A percentile compares a stretch with the other conserved stretches of the same genome.
phyloP scores from a whole-genome alignment of 495 filamentous ascomycete species.

The Penicillium robsamsonii region DNA sequence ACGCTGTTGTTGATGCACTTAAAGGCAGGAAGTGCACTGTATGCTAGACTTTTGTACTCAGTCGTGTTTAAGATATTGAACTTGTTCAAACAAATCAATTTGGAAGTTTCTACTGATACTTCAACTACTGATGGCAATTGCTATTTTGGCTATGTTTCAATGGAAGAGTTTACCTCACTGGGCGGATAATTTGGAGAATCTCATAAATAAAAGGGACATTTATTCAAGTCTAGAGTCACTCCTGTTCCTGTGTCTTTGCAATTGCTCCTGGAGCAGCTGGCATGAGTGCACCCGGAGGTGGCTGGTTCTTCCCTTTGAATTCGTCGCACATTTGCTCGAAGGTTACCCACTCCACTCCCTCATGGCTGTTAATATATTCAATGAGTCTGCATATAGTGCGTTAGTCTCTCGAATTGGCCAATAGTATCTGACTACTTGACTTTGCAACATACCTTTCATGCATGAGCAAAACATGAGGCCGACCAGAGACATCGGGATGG shows the following conservation, averaged over 20 bases:
- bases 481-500: constrained; percentile 66
- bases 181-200: background rate
- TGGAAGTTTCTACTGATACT: too few species aligned
- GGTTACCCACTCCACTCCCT: constrained; percentile 73
- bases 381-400: constrained; percentile 48
- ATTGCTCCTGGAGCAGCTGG: constrained; percentile 45
- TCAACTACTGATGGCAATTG: too few species aligned
- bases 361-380: constrained; percentile 69
- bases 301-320: constrained; percentile 66
- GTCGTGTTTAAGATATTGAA: too few species aligned
- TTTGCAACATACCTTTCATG: constrained; percentile 47
- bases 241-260: background rate
- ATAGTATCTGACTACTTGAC: background rate
- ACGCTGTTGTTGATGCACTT: constrained; percentile 24
- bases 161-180: background rate
- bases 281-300: constrained; percentile 64
- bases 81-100: too few species aligned
- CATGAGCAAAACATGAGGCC: constrained; percentile 67
- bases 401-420: background rate
- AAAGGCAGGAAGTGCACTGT: constrained; percentile 21
- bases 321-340: constrained; percentile 69
- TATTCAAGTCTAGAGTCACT: background rate
- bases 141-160: too few species aligned
- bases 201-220: background rate
- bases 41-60: constrained; percentile 10